Percentiles rank a stretch among this genome's conserved stretches.
Conservation (phyloP, 345 rosid species). For the Corymbia maculata region DNA sequence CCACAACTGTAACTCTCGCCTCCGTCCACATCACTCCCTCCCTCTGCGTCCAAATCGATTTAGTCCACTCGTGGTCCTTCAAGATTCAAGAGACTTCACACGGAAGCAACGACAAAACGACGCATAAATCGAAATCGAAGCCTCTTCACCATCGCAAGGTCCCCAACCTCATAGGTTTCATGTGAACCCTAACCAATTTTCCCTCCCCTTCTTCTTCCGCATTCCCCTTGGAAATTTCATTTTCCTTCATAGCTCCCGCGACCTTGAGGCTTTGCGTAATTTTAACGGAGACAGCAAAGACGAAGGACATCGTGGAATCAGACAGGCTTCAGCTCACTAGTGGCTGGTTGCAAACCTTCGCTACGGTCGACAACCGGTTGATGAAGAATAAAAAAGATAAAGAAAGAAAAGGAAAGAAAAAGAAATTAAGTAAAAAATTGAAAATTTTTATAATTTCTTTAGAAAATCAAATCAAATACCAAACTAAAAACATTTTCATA, state of each 20-base stretch:
- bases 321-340: background rate
- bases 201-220: background rate
- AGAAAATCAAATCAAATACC: too few species aligned
- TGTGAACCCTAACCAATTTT: background rate
- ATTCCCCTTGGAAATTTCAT: background rate
- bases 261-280: background rate
- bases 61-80: background rate
- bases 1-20: conserved; percentile 60
- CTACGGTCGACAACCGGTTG: too few species aligned
- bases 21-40: conserved; percentile 67
- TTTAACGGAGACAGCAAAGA: background rate
- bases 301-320: background rate
- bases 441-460: background rate
- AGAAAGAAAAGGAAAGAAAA: background rate
- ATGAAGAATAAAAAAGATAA: background rate
- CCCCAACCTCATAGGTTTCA: background rate
- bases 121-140: background rate
- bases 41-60: background rate
- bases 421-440: too few species aligned
- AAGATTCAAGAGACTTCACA: background rate
- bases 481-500: background rate
- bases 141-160: background rate
- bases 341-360: rapidly evolving
- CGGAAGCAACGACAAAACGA: background rate
- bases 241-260: background rate